Evolutionary conservation across 108 stramenopile genomes (phyloP).

Genomic region (Skeletonema costatum): DNA sequence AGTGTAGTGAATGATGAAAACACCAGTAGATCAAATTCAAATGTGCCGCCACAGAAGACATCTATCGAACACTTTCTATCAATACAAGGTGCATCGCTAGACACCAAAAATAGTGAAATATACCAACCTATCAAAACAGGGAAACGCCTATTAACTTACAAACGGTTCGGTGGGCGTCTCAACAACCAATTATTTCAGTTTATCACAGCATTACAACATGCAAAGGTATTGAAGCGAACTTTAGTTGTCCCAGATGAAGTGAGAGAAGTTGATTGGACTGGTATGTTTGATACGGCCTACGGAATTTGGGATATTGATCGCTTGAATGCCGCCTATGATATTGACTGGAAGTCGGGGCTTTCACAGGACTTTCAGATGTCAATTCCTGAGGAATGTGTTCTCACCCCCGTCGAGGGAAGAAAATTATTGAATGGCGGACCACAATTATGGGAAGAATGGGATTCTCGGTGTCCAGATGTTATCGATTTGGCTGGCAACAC

Average conservation of each 20-base stretch:
- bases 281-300: constrained; percentile 41
- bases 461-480: constrained; percentile 39
- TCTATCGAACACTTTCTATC: not conserved
- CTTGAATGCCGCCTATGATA: constrained; percentile 37
- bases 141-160: constrained; percentile 42
- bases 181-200: constrained; percentile 55
- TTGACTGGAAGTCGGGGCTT: constrained; percentile 41
- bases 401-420: constrained; percentile 30
- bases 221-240: constrained; percentile 44
- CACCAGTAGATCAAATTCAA: not conserved
- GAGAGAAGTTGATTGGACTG: constrained; percentile 49
- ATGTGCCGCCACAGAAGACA: not conserved
- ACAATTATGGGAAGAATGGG: constrained; percentile 43
- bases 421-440: constrained; percentile 28
- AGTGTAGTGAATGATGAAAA: not conserved
- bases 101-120: constrained; percentile 19
- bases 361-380: constrained; percentile 8
- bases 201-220: constrained; percentile 48
- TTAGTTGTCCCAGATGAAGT: constrained; percentile 48
- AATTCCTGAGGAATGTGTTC: constrained; percentile 35
- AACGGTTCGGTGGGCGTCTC: constrained; percentile 45
- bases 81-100: not conserved
- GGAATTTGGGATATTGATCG: constrained; percentile 43
- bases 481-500: constrained; percentile 47
- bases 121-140: constrained; percentile 37